Percentiles rank a stretch among this genome's conserved stretches.
phyloP scores from a whole-genome alignment of 202 grass and related monocot species.

The Musa balbisiana region DNA sequence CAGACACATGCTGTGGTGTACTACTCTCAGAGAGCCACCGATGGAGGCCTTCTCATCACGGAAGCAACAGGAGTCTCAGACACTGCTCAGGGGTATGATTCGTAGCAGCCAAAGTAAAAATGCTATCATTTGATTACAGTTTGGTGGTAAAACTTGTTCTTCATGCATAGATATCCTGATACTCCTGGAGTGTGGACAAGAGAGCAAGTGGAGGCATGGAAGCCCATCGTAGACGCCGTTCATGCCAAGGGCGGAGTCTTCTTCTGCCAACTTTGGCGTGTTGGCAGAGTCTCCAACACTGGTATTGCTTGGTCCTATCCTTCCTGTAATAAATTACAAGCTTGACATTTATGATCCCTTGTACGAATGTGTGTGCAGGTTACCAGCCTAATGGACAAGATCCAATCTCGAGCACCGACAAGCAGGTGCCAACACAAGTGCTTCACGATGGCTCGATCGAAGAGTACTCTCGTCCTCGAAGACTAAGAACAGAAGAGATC shows the following conservation, averaged over 20 bases:
- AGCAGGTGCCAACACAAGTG: background rate
- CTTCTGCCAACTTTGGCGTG: slow-evolving; percentile 60
- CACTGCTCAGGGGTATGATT: slow-evolving; percentile 41
- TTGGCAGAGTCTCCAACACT: slow-evolving; percentile 34
- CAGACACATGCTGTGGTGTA: slow-evolving; percentile 51
- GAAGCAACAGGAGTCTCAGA: slow-evolving; percentile 51
- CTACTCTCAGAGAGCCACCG: slow-evolving; percentile 60
- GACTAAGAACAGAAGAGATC: background rate
- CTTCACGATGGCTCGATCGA: background rate
- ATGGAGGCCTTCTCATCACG: slow-evolving; percentile 49
- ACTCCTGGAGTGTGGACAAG: slow-evolving; percentile 60
- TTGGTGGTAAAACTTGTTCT: too few species aligned
- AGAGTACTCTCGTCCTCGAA: slow-evolving; percentile 2
- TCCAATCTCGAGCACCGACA: slow-evolving; percentile 10
- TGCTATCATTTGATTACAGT: too few species aligned
- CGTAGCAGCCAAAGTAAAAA: too few species aligned
- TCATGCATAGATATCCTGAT: slow-evolving; percentile 5
- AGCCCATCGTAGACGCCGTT: slow-evolving; percentile 61
- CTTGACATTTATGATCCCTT: too few species aligned
- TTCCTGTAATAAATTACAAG: too few species aligned
- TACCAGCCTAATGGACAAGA: slow-evolving; percentile 4
- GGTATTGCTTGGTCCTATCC: slow-evolving; percentile 11
- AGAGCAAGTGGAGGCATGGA: slow-evolving; percentile 69
- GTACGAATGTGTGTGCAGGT: background rate
- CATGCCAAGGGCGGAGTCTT: slow-evolving; percentile 56